Conservation (phyloP, 257 asterid species). For the Solanum chaucha region DNA sequence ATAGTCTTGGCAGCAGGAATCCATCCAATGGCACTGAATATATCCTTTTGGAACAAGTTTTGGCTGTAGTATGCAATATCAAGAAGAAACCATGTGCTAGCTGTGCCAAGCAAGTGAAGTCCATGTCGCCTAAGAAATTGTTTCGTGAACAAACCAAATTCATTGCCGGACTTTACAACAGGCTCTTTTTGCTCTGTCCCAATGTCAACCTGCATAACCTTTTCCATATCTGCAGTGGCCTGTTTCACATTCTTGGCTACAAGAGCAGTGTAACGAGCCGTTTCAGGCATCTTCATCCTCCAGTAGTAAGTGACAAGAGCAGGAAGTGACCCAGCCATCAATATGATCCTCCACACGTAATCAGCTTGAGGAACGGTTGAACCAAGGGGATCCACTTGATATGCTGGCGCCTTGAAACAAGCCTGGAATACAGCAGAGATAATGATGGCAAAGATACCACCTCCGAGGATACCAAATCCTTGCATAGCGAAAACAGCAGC, state of each 20-base stretch:
- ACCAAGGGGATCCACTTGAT: constrained; percentile 30
- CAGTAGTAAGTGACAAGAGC: constrained; percentile 42
- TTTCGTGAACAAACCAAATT: constrained; percentile 15
- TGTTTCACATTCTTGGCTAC: too few species aligned
- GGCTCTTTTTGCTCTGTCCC: too few species aligned
- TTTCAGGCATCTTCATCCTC: constrained; percentile 10
- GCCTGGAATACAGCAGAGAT: constrained; percentile 25
- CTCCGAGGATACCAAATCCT: constrained; percentile 49
- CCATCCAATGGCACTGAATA: constrained; percentile 55
- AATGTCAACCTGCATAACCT: too few species aligned
- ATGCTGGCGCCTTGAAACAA: constrained; percentile 23
- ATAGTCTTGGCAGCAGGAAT: constrained; percentile 45
- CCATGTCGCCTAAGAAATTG: constrained; percentile 41
- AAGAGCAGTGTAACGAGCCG: too few species aligned
- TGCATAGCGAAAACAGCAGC: constrained; percentile 66
- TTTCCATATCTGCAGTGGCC: too few species aligned
- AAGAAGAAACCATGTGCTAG: constrained; percentile 48
- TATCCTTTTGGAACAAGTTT: constrained; percentile 54
- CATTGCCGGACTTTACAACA: too few species aligned
- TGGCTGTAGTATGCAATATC: constrained; percentile 61
- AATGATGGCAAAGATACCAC: constrained; percentile 39
- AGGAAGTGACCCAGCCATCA: constrained; percentile 48
- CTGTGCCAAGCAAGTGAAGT: constrained; percentile 49
- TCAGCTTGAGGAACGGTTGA: constrained; percentile 49
- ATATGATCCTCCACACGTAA: constrained; percentile 47